Percentiles rank a stretch among this genome's conserved stretches.
These are phyloP conservation scores for Picea glauca DNA, from an alignment of 75 land plant genomes.

Conservation along the genomic window DNA sequence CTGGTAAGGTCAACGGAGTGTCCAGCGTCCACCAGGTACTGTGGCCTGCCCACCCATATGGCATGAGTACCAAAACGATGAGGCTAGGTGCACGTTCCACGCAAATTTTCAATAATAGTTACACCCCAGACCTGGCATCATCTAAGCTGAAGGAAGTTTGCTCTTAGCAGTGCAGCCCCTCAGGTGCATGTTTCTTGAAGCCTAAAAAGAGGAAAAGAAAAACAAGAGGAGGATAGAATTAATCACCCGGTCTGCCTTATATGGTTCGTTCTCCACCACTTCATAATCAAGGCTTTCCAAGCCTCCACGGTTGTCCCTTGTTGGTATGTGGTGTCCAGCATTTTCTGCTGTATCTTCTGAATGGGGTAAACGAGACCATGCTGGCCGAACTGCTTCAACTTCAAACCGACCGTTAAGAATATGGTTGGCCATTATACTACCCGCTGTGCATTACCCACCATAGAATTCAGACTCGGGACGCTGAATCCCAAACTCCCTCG, in stretches of 20 bases:
- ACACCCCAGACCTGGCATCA: not conserved
- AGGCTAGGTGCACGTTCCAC: not conserved
- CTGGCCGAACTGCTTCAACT: conserved; percentile 39
- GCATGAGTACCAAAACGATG: not conserved
- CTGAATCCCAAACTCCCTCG: not conserved
- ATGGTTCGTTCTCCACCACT: conserved; percentile 88
- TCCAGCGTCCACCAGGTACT: no score
- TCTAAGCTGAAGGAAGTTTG: not conserved
- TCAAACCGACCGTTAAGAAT: conserved; percentile 36
- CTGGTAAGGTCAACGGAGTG: no score
- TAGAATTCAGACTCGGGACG: not conserved
- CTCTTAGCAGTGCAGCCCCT: not conserved
- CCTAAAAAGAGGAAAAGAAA: not conserved
- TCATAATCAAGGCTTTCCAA: conserved; percentile 96
- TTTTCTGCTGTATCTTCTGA: conserved; percentile 35
- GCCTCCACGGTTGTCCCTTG: conserved; percentile 15
- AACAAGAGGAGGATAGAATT: not conserved
- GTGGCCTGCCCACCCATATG: not conserved
- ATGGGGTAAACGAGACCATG: conserved; percentile 56
- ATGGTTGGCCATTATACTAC: conserved; percentile 37
- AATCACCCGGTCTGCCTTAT: conserved; percentile 81
- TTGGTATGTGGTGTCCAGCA: not conserved
- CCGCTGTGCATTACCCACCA: not conserved
- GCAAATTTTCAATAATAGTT: not conserved
- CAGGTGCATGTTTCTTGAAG: not conserved